Evolutionary conservation across 768 basidiomycete genomes (phyloP).

Genomic region (Tylopilus plumbeoviolaceoides): DNA sequence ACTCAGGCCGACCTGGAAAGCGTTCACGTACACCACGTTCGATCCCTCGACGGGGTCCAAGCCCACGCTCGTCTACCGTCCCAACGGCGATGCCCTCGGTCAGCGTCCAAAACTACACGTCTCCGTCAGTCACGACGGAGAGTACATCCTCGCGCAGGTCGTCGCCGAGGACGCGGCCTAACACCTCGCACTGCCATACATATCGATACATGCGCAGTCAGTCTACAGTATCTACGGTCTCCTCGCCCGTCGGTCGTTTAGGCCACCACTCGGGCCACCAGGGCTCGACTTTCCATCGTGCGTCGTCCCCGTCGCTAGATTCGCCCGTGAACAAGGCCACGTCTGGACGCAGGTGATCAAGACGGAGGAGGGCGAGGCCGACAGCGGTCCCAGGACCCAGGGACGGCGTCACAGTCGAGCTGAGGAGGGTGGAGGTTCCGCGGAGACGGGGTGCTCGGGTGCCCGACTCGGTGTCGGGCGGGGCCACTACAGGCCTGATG

Average conservation of each 20-base stretch:
- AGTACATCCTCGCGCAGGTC: slow-evolving; percentile 69
- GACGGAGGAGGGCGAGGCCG: slow-evolving; percentile 75
- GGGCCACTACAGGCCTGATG: slow-evolving; percentile 22
- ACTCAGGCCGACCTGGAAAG: slow-evolving; percentile 66
- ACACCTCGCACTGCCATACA: background rate
- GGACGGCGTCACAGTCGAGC: slow-evolving; percentile 38
- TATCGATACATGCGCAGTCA: slow-evolving; percentile 9
- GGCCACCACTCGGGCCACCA: slow-evolving; percentile 74
- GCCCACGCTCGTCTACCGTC: slow-evolving; percentile 39
- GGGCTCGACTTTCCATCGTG: slow-evolving; percentile 44
- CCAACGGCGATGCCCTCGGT: background rate
- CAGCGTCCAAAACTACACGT: slow-evolving; percentile 44
- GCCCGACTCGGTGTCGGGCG: slow-evolving; percentile 18
- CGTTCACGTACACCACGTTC: slow-evolving; percentile 49
- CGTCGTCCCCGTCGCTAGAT: slow-evolving; percentile 10
- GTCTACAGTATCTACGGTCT: slow-evolving; percentile 16
- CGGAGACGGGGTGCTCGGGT: slow-evolving; percentile 52
- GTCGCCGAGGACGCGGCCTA: slow-evolving; percentile 50
- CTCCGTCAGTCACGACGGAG: slow-evolving; percentile 81
- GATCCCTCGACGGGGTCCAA: slow-evolving; percentile 33
- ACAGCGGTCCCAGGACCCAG: slow-evolving; percentile 35
- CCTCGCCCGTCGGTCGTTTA: slow-evolving; percentile 18
- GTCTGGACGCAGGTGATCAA: slow-evolving; percentile 56
- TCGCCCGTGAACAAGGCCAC: slow-evolving; percentile 17
- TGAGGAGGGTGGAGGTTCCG: slow-evolving; percentile 72